Base-by-base conservation (phyloP, 2,329 filamentous ascomycete genomes). In the Blastomyces percursus region DNA sequence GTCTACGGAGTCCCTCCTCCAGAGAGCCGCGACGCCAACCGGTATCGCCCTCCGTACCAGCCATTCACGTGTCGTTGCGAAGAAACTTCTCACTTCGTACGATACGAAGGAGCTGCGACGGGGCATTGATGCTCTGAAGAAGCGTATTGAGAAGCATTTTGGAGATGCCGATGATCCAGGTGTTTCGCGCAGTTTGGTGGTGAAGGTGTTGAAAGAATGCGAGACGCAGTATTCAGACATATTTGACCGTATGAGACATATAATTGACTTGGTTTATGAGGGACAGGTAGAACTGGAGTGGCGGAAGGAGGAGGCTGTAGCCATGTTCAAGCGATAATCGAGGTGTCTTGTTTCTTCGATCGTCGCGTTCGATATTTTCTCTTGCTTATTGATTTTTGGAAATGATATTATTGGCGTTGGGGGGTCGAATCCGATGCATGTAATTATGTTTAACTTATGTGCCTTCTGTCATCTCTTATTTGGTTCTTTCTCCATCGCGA, bases 101-200 rank as follows among this genome's bases (percentile, higher is more conserved):
- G 93, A 97, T 74, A 81, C 81, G 24, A 92, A 90, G 72, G 91
- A 96, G 75, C 84, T 96, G 52, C 84, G 89, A 66, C 91, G 92
- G 72, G 92, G 93, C n/a, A 88, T 96, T 68, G 91, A 96, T 70
- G 84, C 90, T 61, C 80, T 97, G 67, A 88, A 88, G 70, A 96
- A 96, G 78, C 84, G 93, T 59, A 90, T 97, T 0, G 93, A 97
- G 77, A 99, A 97, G 78, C 93, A 97, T 75, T 97, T 97, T 80
- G 91, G 91, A 52, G 91, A 96, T 68, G 89, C 87, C 5, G 91
- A 95, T 68, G 89, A 92, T 66, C 84, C 86, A 62, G 83, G 79
- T 27, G 78, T 88, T 61, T 88, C 84, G 69, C 76, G 81, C 8
- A 80, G 78, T 60, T 71, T 88, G 59, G 82, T 87, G 30, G 74